Evolutionary conservation across 83 land plant species (phyloP).

Genomic region (Picea abies): DNA sequence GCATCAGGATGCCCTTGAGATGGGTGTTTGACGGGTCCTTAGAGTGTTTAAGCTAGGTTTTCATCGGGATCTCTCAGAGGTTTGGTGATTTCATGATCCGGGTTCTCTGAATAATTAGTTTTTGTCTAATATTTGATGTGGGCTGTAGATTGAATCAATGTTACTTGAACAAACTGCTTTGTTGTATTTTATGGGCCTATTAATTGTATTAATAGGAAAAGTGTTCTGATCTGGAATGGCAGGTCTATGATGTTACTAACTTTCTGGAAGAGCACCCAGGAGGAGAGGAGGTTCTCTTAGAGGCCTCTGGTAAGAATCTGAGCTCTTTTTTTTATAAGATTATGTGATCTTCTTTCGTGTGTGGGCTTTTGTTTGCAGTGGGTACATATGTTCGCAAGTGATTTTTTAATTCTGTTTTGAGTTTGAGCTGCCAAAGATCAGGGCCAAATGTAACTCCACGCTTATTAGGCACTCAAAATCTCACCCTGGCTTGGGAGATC

Average conservation of each 20-base stretch:
- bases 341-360: no score
- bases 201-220: neutral
- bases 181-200: neutral
- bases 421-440: neutral
- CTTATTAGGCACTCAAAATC: no score
- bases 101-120: neutral
- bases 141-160: neutral
- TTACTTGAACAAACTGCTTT: no score
- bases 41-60: neutral
- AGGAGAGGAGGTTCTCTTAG: conserved; percentile 20
- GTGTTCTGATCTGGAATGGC: neutral
- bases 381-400: neutral
- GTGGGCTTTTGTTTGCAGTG: neutral
- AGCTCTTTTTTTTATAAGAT: neutral
- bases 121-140: neutral
- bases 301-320: conserved; percentile 11
- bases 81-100: neutral
- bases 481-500: no score
- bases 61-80: neutral
- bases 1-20: neutral
- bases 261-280: conserved; percentile 28
- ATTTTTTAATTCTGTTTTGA: neutral
- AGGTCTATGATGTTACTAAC: conserved; percentile 22
- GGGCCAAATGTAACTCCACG: no score
- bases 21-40: neutral